Evolutionary conservation across 345 rosid genomes (phyloP).

Genomic region (Salix viminalis): DNA sequence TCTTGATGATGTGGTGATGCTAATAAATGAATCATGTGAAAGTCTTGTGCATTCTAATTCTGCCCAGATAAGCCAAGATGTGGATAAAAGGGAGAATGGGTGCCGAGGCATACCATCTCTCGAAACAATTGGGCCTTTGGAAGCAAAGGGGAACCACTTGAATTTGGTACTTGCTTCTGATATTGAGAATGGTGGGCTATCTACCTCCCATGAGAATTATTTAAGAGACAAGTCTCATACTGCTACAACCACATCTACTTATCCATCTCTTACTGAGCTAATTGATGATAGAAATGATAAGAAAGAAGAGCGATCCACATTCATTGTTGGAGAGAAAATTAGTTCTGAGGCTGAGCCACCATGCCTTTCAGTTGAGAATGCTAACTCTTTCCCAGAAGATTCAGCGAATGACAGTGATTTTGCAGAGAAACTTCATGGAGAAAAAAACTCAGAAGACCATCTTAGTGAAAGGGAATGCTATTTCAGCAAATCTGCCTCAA

Average conservation of each 20-base stretch:
- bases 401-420: conserved; percentile 15
- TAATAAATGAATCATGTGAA: conserved; percentile 23
- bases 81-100: conserved; percentile 2
- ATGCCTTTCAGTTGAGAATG: conserved; percentile 21
- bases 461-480: conserved; percentile 8
- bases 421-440: conserved; percentile 30
- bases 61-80: conserved; percentile 19
- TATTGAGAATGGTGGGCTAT: conserved; percentile 24
- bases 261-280: conserved; percentile 16
- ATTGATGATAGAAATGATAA: conserved; percentile 24
- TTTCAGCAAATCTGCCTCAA: conserved; percentile 21
- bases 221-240: conserved; percentile 23
- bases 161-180: conserved; percentile 19
- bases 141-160: conserved; percentile 17
- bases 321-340: conserved; percentile 22
- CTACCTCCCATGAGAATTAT: conserved; percentile 27
- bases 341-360: conserved; percentile 21
- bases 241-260: conserved; percentile 25
- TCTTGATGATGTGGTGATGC: conserved; percentile 8
- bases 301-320: conserved; percentile 22
- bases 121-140: conserved; percentile 24
- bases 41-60: conserved; percentile 14
- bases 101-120: conserved; percentile 16
- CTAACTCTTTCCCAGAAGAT: conserved; percentile 26
- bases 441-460: conserved; percentile 22